Evolutionary conservation across 2,329 filamentous ascomycete genomes (phyloP), one percentile per base, ranked within the genome.

Genomic region (Microsporum canis): DNA sequence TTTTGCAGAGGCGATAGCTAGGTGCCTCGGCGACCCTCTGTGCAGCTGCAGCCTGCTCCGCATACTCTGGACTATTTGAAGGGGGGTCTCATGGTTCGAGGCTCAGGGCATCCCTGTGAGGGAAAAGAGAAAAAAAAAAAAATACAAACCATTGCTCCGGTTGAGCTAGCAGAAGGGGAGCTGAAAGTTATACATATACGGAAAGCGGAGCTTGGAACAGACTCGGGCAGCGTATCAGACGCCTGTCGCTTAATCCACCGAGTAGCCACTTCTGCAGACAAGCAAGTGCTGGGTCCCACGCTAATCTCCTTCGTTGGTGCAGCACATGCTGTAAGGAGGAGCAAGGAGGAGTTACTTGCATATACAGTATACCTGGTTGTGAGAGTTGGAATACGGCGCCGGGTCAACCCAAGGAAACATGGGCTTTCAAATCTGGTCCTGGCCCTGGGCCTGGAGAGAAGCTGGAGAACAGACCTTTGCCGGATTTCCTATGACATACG

Each of bases 161-260:
- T 29, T 33, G 45, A 29, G 31, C 45, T 27, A 31, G 14, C 45
- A 12, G 14, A 36, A 39, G 8, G 38, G 5, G 14, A 45, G 41
- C 41, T 45, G 41, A 45, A 45, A 45, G 45, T 49, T 47, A n/a
- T 27, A 29, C 14, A 29, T 29, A 33, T 23, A 51, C 23, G 27
- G 45, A 51, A 31, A 51, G 45, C 45, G 45, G 45, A 51, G 29
- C 45, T 51, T 51, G 45, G 45, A 23, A 31, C 45, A 36, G n/a
- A 33, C 31, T 17, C n/a, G 14, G 31, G 31, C 31, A 17, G 31
- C 51, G 51, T 55, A 55, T 55, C 51, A 55, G 31, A 38, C 31
- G 51, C 12, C 51, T 55, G 51, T 55, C 51, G 51, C 51, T 55
- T 55, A 55, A 55, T 36, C 51, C 51, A 55, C 51, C 51, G 17